These are phyloP conservation scores for Colletotrichum caudatum DNA, from an alignment of 2,329 filamentous ascomycete species.

Conservation along the genomic window DNA sequence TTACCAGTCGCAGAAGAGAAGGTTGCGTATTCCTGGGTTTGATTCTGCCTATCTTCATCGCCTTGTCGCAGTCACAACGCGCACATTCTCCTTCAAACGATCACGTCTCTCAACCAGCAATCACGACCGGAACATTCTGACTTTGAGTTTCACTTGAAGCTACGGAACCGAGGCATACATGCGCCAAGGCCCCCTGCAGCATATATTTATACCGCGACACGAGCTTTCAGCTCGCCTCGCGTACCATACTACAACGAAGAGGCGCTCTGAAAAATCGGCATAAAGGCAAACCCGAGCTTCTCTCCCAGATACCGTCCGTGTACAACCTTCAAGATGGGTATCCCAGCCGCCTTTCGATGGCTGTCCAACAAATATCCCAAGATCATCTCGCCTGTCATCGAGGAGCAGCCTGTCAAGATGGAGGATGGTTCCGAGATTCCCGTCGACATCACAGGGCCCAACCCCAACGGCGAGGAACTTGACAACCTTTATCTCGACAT, in stretches of 20 bases:
- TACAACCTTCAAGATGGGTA: conserved; percentile 75
- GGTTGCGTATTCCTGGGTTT: no score
- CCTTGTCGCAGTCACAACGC: background rate
- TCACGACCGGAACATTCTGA: background rate
- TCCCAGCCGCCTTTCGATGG: conserved; percentile 95
- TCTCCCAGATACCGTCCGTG: background rate
- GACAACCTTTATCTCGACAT: conserved; percentile 99
- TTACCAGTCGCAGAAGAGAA: background rate
- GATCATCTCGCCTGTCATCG: conserved; percentile 91
- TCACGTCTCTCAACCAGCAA: background rate
- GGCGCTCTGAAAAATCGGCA: background rate
- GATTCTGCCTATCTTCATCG: background rate
- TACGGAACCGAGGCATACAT: background rate
- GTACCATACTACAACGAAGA: background rate
- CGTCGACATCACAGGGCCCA: conserved; percentile 84
- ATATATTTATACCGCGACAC: background rate
- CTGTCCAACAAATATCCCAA: conserved; percentile 97
- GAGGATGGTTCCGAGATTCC: conserved; percentile 85
- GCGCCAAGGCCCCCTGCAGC: background rate
- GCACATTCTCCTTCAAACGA: no score
- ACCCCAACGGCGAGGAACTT: conserved; percentile 97
- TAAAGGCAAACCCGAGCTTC: background rate
- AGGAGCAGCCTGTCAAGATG: conserved; percentile 84
- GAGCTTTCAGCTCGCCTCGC: conserved; percentile 9
- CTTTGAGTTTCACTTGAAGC: background rate